Evolutionary conservation across 176 grass and related monocot species (phyloP), one percentile per base, ranked within the genome.

Genomic region (Carex littledalei): DNA sequence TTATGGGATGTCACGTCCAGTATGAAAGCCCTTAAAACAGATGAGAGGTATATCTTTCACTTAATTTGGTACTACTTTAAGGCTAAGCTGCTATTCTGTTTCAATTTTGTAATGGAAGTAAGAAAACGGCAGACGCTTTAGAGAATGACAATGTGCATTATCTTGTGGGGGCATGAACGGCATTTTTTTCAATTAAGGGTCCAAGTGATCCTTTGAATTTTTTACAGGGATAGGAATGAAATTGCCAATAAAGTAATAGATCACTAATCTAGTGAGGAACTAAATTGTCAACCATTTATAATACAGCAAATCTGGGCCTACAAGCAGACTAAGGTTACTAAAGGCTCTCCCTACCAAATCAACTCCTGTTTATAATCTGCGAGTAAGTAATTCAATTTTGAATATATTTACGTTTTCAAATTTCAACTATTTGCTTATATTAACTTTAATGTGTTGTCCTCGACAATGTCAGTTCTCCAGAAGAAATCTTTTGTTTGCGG

Each of bases 401-500:
- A 7, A 20, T 80, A 21, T 7, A 24, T 57, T 31, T 29, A 13
- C 15, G 49, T 63, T 71, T 78, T 85, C 35, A 63, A 32, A 61
- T 29, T 37, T n/a, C 67, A 49, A 84, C 10, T 78, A 67, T 26
- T 34, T 37, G 0, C 5, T 74, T 47, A 63, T 18, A 10, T 39
- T 29, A 4, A 52, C 67, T 84, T 52, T 39, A 52, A 18, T 83
- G 12, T 41, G 78, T 84, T 78, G 18, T 22, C 52, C 13, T 84
- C 6, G 34, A 6, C 37, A 15, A 41, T 90, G 79, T 86, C 83
- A 95, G 95, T 98, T 98, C 83, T 95, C 96, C 31, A 70, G 91
- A 69, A 94, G 96, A 84, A 98, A 98, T 88, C 96, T 98, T 86
- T 77, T 98, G 21, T 94, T 98, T 89, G 93, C 93, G 8, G 86